Evolutionary conservation across 495 filamentous ascomycete species (phyloP).

Genomic region (Hypoxylon perforatum): DNA sequence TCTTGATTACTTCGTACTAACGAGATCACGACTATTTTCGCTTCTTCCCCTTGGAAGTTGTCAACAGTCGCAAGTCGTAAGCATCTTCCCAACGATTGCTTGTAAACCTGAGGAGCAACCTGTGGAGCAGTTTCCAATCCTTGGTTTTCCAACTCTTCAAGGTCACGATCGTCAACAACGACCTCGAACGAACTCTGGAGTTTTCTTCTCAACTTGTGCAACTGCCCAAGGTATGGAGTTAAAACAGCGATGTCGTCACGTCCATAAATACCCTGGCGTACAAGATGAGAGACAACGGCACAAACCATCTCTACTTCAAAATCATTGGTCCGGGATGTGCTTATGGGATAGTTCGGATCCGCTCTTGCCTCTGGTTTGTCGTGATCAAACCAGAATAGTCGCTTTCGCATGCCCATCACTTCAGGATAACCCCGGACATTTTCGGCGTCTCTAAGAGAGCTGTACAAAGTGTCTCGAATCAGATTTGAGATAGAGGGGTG

Average conservation of each 20-base stretch:
- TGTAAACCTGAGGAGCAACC: conserved; percentile 31
- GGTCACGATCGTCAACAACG: conserved; percentile 68
- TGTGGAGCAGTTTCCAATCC: conserved; percentile 43
- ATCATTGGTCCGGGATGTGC: conserved; percentile 68
- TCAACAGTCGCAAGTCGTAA: conserved; percentile 76
- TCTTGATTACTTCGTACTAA: conserved; percentile 73
- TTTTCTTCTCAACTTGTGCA: conserved; percentile 64
- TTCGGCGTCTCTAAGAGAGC: conserved; percentile 63
- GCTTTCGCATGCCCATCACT: conserved; percentile 68
- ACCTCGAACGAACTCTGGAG: conserved; percentile 65
- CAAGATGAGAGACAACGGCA: conserved; percentile 72
- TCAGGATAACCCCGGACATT: conserved; percentile 64
- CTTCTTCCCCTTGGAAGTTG: conserved; percentile 81
- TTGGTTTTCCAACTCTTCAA: conserved; percentile 63
- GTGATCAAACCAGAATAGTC: conserved; percentile 79
- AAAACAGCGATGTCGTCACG: conserved; percentile 74
- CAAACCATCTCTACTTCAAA: conserved; percentile 71
- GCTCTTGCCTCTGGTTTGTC: conserved; percentile 58
- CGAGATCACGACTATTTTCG: conserved; percentile 75
- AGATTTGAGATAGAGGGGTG: conserved; percentile 73
- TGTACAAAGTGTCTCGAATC: conserved; percentile 69
- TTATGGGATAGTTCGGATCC: conserved; percentile 46
- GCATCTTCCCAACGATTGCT: conserved; percentile 51
- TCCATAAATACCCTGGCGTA: conserved; percentile 70
- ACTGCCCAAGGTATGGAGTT: conserved; percentile 75